phyloP scores from a whole-genome alignment of 2,329 filamentous ascomycete species.

The Botrytis porri region DNA sequence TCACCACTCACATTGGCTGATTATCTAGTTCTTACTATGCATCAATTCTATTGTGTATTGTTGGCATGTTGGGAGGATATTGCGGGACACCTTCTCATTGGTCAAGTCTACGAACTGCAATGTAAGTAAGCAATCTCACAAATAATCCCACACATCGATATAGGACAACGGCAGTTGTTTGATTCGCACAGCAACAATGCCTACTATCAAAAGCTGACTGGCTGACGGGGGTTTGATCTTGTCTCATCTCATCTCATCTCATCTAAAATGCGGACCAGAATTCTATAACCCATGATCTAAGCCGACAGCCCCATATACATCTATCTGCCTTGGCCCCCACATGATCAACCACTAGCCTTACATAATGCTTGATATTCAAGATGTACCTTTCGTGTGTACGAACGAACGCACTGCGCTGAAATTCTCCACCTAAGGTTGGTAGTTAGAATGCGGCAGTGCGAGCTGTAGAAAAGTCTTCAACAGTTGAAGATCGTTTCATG shows the following conservation, averaged over 20 bases:
- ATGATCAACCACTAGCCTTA: not conserved
- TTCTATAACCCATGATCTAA: not conserved
- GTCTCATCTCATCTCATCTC: constrained; percentile 16
- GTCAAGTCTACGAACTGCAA: not conserved
- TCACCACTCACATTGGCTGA: not conserved
- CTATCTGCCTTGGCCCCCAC: not conserved
- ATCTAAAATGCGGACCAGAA: not conserved
- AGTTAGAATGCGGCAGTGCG: not conserved
- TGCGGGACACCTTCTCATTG: not conserved
- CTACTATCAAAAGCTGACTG: not conserved
- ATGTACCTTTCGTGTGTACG: not conserved
- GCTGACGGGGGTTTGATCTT: not conserved
- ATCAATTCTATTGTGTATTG: not conserved
- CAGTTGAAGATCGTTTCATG: not conserved
- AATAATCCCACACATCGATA: not conserved
- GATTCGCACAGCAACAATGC: not conserved
- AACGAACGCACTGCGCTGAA: not conserved
- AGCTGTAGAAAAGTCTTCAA: not conserved
- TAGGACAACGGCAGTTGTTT: constrained; percentile 8
- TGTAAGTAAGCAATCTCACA: not conserved
- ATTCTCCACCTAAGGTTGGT: not conserved
- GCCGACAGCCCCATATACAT: not conserved
- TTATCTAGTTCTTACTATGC: not conserved
- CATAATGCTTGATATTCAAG: not conserved
- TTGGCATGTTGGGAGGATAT: not conserved